These are phyloP conservation scores for Vitellaria paradoxa DNA, from an alignment of 179 eudicot species.

Conservation along the genomic window DNA sequence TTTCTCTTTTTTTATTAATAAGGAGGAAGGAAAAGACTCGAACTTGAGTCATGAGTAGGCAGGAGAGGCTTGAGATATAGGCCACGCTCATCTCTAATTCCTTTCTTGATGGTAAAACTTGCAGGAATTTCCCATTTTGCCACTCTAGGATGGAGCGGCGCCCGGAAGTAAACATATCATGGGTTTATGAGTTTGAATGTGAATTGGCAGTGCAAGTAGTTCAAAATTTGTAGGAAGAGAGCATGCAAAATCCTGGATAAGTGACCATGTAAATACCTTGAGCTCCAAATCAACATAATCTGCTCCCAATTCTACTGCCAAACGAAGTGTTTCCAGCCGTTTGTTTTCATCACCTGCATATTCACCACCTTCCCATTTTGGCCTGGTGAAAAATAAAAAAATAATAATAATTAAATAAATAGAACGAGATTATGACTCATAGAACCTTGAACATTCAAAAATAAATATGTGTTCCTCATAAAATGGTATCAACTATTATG, in stretches of 20 bases:
- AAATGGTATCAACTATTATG: no score
- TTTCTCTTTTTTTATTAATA: no score
- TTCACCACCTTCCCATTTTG: constrained; percentile 39
- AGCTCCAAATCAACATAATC: constrained; percentile 52
- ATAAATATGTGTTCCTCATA: no score
- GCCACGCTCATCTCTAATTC: not conserved
- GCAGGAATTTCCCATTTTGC: not conserved
- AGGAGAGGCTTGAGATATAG: no score
- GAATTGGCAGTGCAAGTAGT: not conserved
- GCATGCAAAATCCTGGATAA: not conserved
- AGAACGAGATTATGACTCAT: not conserved
- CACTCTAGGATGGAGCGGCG: not conserved
- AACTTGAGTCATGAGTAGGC: no score
- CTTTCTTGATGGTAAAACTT: not conserved
- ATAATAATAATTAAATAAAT: not conserved
- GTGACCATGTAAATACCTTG: constrained; percentile 28
- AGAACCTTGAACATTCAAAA: not conserved
- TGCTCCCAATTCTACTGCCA: constrained; percentile 48
- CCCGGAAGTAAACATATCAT: not conserved
- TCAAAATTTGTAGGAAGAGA: not conserved
- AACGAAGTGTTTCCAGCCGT: constrained; percentile 31
- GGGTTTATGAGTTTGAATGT: not conserved
- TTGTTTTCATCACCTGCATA: constrained; percentile 38
- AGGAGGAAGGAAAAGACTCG: no score
- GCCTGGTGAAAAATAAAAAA: constrained; percentile 22